Conservation (phyloP, 371 early-diverging fungal genomes). For the Catenaria anguillulae region DNA sequence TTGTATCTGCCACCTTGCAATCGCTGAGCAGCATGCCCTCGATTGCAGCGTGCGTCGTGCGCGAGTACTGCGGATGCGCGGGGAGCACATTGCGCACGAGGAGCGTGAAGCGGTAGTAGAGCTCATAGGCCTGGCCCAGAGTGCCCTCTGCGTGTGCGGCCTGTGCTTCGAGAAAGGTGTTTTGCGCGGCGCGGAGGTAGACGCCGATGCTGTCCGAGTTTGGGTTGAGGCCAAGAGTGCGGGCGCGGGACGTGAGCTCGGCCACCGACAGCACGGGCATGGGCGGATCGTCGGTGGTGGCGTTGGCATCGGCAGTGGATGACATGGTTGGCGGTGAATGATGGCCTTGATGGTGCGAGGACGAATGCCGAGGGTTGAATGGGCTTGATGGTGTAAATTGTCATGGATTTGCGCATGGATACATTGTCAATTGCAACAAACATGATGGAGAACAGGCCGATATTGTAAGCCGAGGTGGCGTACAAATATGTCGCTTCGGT, state of each 20-base stretch:
- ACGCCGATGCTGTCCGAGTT: background rate
- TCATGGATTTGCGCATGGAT: too few species aligned
- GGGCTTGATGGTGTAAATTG: too few species aligned
- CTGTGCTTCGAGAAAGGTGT: background rate
- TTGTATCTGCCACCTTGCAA: background rate
- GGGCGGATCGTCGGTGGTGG: background rate
- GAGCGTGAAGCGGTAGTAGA: background rate
- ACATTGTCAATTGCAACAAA: too few species aligned
- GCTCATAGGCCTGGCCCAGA: background rate
- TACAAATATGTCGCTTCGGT: too few species aligned
- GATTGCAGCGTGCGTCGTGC: background rate
- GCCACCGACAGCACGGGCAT: background rate
- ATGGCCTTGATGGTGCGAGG: too few species aligned
- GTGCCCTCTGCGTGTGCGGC: background rate
- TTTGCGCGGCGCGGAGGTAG: constrained; percentile 1
- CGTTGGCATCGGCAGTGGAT: too few species aligned
- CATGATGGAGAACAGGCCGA: too few species aligned
- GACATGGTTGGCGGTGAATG: too few species aligned
- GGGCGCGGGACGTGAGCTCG: background rate
- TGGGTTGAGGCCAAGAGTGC: background rate
- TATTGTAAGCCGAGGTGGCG: too few species aligned
- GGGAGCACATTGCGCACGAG: background rate
- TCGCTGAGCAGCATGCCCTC: background rate
- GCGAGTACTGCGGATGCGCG: background rate
- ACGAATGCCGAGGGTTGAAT: too few species aligned